Conservation (phyloP, 1,284 basidiomycete species). For the Ustilago vetiveriae region DNA sequence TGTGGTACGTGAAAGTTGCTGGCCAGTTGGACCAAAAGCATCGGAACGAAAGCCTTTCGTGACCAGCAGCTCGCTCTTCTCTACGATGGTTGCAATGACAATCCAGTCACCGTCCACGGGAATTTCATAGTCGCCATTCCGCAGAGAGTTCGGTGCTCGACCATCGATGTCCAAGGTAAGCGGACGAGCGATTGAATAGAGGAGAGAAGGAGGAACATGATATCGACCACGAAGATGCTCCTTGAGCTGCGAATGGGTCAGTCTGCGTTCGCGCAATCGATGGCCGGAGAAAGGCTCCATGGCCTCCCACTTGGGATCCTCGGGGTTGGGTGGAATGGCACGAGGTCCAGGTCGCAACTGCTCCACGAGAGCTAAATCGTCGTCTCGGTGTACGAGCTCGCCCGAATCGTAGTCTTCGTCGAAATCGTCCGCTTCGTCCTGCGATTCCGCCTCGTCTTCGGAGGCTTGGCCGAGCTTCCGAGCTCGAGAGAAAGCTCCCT, state of each 20-base stretch:
- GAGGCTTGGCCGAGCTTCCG: background rate
- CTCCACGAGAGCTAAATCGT: constrained; percentile 31
- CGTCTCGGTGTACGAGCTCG: constrained; percentile 4
- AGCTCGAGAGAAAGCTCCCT: constrained; percentile 24
- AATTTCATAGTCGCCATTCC: constrained; percentile 77
- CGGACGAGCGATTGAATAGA: constrained; percentile 75
- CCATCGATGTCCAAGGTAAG: background rate
- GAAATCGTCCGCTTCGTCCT: constrained; percentile 1
- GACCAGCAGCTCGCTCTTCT: constrained; percentile 78
- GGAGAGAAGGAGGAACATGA: constrained; percentile 82
- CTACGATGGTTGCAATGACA: constrained; percentile 86
- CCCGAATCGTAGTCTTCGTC: background rate
- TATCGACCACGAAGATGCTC: constrained; percentile 85
- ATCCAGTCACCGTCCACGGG: constrained; percentile 92
- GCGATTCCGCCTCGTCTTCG: constrained; percentile 3
- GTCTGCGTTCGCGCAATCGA: constrained; percentile 78
- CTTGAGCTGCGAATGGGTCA: constrained; percentile 81
- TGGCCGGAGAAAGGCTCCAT: constrained; percentile 49
- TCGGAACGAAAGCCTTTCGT: constrained; percentile 61
- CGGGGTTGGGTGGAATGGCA: constrained; percentile 21
- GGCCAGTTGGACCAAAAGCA: background rate
- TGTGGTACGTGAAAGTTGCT: background rate
- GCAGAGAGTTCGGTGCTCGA: background rate
- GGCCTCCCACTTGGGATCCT: constrained; percentile 37
- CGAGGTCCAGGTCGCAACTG: constrained; percentile 23